Evolutionary conservation across 148 eudicot species (phyloP).

Genomic region (Persicaria tinctoria): DNA sequence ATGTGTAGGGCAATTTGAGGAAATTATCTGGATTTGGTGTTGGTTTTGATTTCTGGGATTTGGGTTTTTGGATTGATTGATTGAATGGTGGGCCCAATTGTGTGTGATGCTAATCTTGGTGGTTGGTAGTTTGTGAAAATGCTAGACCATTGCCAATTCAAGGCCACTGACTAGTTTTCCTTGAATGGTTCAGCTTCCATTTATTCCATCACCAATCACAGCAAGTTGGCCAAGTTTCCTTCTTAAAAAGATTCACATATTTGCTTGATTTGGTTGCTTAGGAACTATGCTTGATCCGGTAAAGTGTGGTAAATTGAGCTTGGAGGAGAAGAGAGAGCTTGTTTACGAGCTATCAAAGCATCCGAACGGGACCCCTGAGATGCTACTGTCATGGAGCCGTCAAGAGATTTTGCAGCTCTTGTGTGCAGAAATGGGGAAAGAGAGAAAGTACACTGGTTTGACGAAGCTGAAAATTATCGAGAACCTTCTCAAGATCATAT

Average conservation of each 20-base stretch:
- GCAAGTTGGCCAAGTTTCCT: background rate
- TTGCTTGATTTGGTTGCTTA: background rate
- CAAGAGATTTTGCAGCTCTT: slow-evolving; percentile 72
- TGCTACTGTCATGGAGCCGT: slow-evolving; percentile 75
- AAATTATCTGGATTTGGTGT: background rate
- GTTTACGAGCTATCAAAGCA: slow-evolving; percentile 63
- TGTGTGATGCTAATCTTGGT: slow-evolving; percentile 3
- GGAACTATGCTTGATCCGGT: background rate
- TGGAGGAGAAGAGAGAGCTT: slow-evolving; percentile 69
- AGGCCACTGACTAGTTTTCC: slow-evolving; percentile 5
- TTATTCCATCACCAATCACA: background rate
- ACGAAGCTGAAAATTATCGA: background rate
- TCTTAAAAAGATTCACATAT: background rate
- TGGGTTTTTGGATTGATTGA: slow-evolving; percentile 6
- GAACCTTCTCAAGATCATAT: background rate
- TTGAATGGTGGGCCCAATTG: background rate
- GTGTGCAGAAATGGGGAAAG: slow-evolving; percentile 76
- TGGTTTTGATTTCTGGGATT: slow-evolving; percentile 1
- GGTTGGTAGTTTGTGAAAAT: slow-evolving; percentile 1
- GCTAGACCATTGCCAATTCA: slow-evolving; percentile 6
- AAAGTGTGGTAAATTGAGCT: slow-evolving; percentile 25
- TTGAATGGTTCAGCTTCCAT: background rate
- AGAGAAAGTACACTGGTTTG: background rate
- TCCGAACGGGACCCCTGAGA: slow-evolving; percentile 59
- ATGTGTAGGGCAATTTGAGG: too few species aligned